phyloP scores from a whole-genome alignment of 257 asterid genomes.

The Fraxinus cuspidata region DNA sequence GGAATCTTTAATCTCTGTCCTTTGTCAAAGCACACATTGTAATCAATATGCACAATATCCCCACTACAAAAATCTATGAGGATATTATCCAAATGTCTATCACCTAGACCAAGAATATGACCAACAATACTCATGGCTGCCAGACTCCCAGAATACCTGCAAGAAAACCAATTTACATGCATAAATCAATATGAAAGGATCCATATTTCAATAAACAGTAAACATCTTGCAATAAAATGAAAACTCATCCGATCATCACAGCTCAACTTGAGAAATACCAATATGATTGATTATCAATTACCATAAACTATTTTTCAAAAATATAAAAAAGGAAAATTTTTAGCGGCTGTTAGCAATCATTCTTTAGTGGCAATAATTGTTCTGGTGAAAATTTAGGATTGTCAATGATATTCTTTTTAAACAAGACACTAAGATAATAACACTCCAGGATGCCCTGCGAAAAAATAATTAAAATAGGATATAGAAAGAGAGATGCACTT shows the following conservation, averaged over 20 bases:
- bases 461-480: slow-evolving; percentile 9
- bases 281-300: neutral
- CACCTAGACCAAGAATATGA: slow-evolving; percentile 94
- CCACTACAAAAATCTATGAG: slow-evolving; percentile 91
- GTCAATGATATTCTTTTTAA: neutral
- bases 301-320: neutral
- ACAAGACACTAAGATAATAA: slow-evolving; percentile 10
- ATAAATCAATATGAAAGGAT: slow-evolving; percentile 14
- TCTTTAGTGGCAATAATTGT: neutral
- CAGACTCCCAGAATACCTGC: slow-evolving; percentile 93
- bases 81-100: slow-evolving; percentile 96
- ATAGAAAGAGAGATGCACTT: slow-evolving; percentile 11
- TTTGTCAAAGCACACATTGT: slow-evolving; percentile 99
- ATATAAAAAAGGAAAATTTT: neutral
- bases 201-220: slow-evolving; percentile 9
- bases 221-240: slow-evolving; percentile 10
- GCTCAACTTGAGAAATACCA: slow-evolving; percentile 25
- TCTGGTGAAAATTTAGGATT: neutral
- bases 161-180: slow-evolving; percentile 26
- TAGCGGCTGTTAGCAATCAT: neutral
- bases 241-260: slow-evolving; percentile 17
- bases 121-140: slow-evolving; percentile 98
- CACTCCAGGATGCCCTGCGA: slow-evolving; percentile 19
- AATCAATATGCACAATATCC: slow-evolving; percentile 93
- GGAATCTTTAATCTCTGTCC: slow-evolving; percentile 94